Percentiles rank a stretch among this genome's conserved stretches.
These are phyloP conservation scores for Sugiyamaella castrensis DNA, from an alignment of 1,139 yeast species.

Conservation along the genomic window DNA sequence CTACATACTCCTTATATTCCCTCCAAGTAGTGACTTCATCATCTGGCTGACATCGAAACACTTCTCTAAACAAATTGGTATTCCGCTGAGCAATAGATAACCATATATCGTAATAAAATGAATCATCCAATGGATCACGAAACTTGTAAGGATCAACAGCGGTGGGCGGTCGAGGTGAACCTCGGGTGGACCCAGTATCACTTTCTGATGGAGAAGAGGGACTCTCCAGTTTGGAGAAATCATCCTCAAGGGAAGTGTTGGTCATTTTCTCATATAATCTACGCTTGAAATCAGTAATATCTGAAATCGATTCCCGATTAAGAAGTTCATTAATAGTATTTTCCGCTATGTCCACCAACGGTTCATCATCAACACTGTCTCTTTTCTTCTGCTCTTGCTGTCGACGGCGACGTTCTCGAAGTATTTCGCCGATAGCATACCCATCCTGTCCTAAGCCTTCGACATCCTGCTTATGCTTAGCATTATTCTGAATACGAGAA, in stretches of 20 bases:
- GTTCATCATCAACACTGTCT: background rate
- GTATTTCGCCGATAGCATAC: slow-evolving; percentile 12
- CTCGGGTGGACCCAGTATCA: slow-evolving; percentile 2
- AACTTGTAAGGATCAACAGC: slow-evolving; percentile 85
- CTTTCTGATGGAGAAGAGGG: background rate
- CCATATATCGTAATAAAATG: slow-evolving; percentile 89
- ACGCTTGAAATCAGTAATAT: slow-evolving; percentile 21
- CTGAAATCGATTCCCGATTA: slow-evolving; percentile 7
- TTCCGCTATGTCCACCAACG: slow-evolving; percentile 15
- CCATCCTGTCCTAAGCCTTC: slow-evolving; percentile 69
- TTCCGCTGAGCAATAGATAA: slow-evolving; percentile 78
- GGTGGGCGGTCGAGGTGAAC: slow-evolving; percentile 15
- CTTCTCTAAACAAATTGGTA: slow-evolving; percentile 74
- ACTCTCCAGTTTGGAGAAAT: background rate
- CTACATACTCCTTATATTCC: slow-evolving; percentile 68
- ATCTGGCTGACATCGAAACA: slow-evolving; percentile 95
- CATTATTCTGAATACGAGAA: slow-evolving; percentile 69
- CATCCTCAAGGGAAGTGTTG: slow-evolving; percentile 1
- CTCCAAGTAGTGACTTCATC: slow-evolving; percentile 84
- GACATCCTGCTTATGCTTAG: slow-evolving; percentile 66
- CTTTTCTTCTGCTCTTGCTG: slow-evolving; percentile 1
- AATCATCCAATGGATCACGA: slow-evolving; percentile 76
- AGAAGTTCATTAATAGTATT: slow-evolving; percentile 14
- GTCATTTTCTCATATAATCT: slow-evolving; percentile 22
- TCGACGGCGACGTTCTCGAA: background rate